Evolutionary conservation across 352 stramenopile species (phyloP), one percentile per base, ranked within the genome.

Genomic region (Phytopythium sindhum): DNA sequence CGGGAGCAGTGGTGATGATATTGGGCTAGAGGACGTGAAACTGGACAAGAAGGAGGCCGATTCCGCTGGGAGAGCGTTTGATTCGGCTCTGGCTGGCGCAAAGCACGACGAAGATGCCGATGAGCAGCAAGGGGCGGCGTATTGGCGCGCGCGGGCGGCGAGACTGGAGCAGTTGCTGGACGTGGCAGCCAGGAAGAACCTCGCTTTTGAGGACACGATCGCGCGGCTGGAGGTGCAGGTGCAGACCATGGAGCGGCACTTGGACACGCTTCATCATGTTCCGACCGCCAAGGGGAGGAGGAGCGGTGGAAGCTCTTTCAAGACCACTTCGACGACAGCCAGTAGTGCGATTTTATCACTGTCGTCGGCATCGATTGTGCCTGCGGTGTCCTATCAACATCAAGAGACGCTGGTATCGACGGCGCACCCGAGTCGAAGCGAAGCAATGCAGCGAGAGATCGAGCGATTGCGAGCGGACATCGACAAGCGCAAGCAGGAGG

Each of bases 161-260:
- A 80, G 72, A 24, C 54, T 89, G 28, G 69, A 86, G 55, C 53
- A 72, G 33, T 73, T 74, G 9, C 55, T 89, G 19, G 65, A 67
- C 19, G 72, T 66, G 14, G 62, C 65, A 4, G 73, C 61, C 12
- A 50, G 77, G 21, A 74, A 76, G 47, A 85, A 78, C 50, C 73
- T 83, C 15, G 77, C 66, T 2, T 85, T 89, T 33, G 73, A 86
- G 61, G 77, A 85, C 39, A 75, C 70, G 19, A 64, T 77, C 8
- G 56, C 65, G 4, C 63, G 74, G 21, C 57, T 89, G 19, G 75
- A 88, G 61, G 4, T 75, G 37, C 57, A 84, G 69, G 63, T 23
- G 57, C 82, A 24, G 80, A 67, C n/a, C 44, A 64, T 23, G 70
- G 83, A 44, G 47, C 86, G 44, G 66, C 71, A 33, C 57, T 66